Evolutionary conservation across 371 early-diverging fungal species (phyloP), one percentile per base, ranked within the genome.

Genomic region (Lichtheimia hyalospora): DNA sequence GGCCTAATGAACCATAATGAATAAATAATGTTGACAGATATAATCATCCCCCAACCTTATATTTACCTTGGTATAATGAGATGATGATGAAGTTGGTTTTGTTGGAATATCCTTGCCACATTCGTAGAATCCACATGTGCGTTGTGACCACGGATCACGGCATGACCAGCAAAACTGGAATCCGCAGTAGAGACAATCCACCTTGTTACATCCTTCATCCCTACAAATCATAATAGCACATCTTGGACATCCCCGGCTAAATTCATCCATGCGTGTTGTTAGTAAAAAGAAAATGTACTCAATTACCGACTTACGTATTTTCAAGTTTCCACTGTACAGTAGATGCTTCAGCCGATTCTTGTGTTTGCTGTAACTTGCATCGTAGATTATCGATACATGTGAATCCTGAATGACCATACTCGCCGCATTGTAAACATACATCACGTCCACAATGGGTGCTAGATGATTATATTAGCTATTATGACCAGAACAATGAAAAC

Each of bases 131-230:
- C 73, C 46, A 50, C 24, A 54, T 67, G 69, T 66, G 34, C 34
- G 34, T 61, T 73, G 68, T 23, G 79, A 71, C 79, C 79, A 79
- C 16, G 63, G 61, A 20, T 70, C 68, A 14, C 68, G 66, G 65
- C 82, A 81, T 18, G 67, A 34, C 91, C 91, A 91, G 61, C 91
- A 91, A 60, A 91, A 91, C 24, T 82, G 71, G 58, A 84, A 72
- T 5, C 89, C 90, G 62, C 91, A 91, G 25, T 81, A 77, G 49
- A 86, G 75, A 56, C 91, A 91, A 57, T 91, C 89, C 5, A 91
- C 88, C 61, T 87, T 86, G 62, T 90, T 89, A 65, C 91, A 91
- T 3, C 91, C 91, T 63, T 91, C 91, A 55, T 91, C 91, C 27
- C 91, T 70, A 54, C 88, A 79, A 50, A 91, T 91, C 69, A 91